Evolutionary conservation across 352 stramenopile species (phyloP), one percentile per base, ranked within the genome.

Genomic region (Phytophthora multivora): DNA sequence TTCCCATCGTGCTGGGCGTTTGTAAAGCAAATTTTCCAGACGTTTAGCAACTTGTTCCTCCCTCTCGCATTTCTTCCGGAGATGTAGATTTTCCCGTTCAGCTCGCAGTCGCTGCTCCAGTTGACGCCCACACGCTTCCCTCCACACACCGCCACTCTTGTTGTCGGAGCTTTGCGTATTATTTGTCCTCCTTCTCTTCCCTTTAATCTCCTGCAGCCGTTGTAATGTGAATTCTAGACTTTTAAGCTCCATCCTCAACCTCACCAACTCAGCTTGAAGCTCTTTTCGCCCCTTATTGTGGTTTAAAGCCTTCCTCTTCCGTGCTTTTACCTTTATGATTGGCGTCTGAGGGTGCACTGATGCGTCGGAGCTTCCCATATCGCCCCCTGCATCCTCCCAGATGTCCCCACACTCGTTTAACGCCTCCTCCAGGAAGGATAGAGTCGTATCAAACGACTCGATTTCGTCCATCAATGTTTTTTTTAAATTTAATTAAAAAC

Each of bases 11-110:
- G 51, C 30, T n/a, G 19, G 39, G 5, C 54, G 54, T 38, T 41
- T 61, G 13, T 61, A 33, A n/a, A 70, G 31, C 19, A 65, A 36
- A 39, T 54, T 70, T 36, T 61, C 39, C 26, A 70, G 16, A 9
- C 23, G 45, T 39, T 56, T 71, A 9, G 49, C 46, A 33, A 63
- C 23, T 13, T 58, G 56, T 28, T 53, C 33, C 45, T 60, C 53
- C 3, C 47, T 52, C 19, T 66, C 40, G 1, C 58, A 53, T 10
- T 70, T 59, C 10, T 46, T 52, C 21, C 57, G 70, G 9, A 74
- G 43, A 6, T 51, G 40, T 5, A 63, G 36, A 61, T 74, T 74
- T 12, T 71, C 66, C 18, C 50, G 53, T 46, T 74, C 54, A 30
- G 35, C 40, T 21, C 53, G 48, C 35, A 54, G 5, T 31, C 59